A percentile compares a stretch with the other conserved stretches of the same genome.
Evolutionary conservation across 2,329 filamentous ascomycete genomes (phyloP).

Genomic region (Ophiocordyceps unilateralis): DNA sequence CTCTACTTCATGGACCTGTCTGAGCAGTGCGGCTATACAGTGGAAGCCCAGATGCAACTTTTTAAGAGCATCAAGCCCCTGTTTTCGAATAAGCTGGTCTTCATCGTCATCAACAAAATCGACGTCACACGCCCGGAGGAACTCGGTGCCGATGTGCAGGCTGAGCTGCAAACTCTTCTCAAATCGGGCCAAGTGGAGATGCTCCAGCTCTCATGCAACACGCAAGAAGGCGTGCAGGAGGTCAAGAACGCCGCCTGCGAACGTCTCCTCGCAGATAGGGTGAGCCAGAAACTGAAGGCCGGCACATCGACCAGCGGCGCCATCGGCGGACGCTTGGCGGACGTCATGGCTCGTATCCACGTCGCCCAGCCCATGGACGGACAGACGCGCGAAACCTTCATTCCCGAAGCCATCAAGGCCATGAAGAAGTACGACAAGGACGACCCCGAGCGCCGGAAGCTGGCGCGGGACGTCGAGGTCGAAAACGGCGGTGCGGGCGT

Average conservation of each 20-base stretch:
- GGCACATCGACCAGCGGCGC: slow-evolving; percentile 62
- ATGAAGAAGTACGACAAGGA: slow-evolving; percentile 79
- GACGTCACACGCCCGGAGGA: slow-evolving; percentile 81
- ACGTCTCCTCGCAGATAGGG: slow-evolving; percentile 77
- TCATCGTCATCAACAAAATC: slow-evolving; percentile 96
- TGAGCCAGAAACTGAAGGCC: slow-evolving; percentile 90
- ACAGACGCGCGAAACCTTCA: slow-evolving; percentile 60
- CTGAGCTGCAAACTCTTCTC: slow-evolving; percentile 60
- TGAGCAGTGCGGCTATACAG: slow-evolving; percentile 90
- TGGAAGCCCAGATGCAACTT: slow-evolving; percentile 80
- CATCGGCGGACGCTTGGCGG: slow-evolving; percentile 66
- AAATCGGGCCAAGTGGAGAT: slow-evolving; percentile 85
- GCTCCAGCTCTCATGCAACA: slow-evolving; percentile 86
- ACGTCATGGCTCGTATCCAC: slow-evolving; percentile 87
- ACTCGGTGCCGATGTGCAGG: slow-evolving; percentile 60
- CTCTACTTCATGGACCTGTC: slow-evolving; percentile 97
- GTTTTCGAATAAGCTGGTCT: slow-evolving; percentile 94
- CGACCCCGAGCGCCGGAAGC: slow-evolving; percentile 65
- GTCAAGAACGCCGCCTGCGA: slow-evolving; percentile 95
- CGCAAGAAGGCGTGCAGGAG: slow-evolving; percentile 80
- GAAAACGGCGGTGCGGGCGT: slow-evolving; percentile 92
- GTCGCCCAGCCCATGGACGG: slow-evolving; percentile 87
- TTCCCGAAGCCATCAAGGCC: slow-evolving; percentile 68
- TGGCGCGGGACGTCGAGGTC: slow-evolving; percentile 77
- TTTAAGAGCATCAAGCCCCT: slow-evolving; percentile 95